A percentile compares a stretch with the other conserved stretches of the same genome.
These are phyloP conservation scores for Cryptococcus sp. DNA, from an alignment of 1,284 basidiomycete species.

Conservation along the genomic window DNA sequence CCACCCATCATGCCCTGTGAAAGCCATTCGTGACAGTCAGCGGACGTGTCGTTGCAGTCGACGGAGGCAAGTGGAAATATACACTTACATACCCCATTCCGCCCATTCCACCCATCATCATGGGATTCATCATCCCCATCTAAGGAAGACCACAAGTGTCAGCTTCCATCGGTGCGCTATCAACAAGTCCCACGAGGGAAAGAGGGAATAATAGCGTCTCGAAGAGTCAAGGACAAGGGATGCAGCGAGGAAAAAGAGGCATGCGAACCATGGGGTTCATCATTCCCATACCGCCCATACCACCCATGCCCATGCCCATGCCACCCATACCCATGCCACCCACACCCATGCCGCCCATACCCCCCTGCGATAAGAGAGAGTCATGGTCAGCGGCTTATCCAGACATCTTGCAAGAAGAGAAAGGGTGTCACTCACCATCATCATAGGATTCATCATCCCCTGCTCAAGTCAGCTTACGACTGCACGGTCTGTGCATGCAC, in stretches of 20 bases:
- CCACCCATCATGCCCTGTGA: conserved; percentile 42
- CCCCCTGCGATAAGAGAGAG: background rate
- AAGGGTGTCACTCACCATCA: conserved; percentile 12
- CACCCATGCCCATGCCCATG: conserved; percentile 25
- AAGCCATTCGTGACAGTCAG: background rate
- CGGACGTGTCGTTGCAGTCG: background rate
- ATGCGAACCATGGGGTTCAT: conserved; percentile 11
- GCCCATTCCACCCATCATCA: conserved; percentile 37
- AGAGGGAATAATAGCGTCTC: no score
- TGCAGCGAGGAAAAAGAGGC: conserved; percentile 2
- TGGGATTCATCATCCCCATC: conserved; percentile 43
- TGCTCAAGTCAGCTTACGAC: background rate
- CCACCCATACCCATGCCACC: conserved; percentile 10
- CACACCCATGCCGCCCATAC: conserved; percentile 25
- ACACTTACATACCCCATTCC: conserved; percentile 16
- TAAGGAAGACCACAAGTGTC: conserved; percentile 8
- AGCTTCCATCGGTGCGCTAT: conserved; percentile 4
- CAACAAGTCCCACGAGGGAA: background rate
- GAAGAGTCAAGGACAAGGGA: background rate
- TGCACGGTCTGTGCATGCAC: no score
- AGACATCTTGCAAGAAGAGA: background rate
- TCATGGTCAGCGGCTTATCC: no score
- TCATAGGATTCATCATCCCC: conserved; percentile 24
- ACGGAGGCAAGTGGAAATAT: no score
- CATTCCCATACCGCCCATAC: conserved; percentile 15